A percentile compares a stretch with the other conserved stretches of the same genome.
phyloP scores from a whole-genome alignment of 1,284 basidiomycete species.

The Sutorius eximius region DNA sequence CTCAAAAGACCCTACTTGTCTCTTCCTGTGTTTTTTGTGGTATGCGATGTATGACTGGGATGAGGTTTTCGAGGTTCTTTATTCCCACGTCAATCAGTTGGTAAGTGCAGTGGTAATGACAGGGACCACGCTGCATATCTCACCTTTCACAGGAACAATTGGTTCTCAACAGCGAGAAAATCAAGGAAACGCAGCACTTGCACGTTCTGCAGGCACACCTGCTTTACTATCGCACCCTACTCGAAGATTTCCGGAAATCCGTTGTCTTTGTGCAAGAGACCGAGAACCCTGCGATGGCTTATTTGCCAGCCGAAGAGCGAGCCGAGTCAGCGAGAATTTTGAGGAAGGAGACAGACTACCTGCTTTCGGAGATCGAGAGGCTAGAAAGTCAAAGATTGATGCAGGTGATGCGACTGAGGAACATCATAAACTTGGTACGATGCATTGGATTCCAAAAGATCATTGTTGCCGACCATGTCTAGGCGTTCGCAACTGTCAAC shows the following conservation, averaged over 20 bases:
- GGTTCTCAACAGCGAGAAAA: conserved; percentile 40
- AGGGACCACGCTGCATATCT: neutral
- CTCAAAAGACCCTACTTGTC: conserved; percentile 50
- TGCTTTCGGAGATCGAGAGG: conserved; percentile 48
- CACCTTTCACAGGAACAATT: conserved; percentile 40
- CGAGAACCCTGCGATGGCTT: conserved; percentile 43
- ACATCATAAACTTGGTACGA: conserved; percentile 54
- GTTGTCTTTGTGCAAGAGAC: conserved; percentile 47
- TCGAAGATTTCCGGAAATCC: conserved; percentile 51
- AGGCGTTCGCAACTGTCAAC: conserved; percentile 53
- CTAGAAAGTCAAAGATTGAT: conserved; percentile 44
- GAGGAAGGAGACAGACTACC: conserved; percentile 42
- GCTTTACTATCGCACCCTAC: conserved; percentile 50
- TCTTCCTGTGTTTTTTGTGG: conserved; percentile 52
- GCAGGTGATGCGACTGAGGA: conserved; percentile 49
- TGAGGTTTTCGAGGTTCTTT: conserved; percentile 49
- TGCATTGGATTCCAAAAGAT: neutral
- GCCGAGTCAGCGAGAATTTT: conserved; percentile 31
- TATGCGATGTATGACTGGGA: conserved; percentile 60
- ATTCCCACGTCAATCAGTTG: conserved; percentile 45
- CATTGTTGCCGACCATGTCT: neutral
- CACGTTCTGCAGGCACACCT: conserved; percentile 55
- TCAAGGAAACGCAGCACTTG: conserved; percentile 46
- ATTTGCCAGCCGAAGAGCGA: conserved; percentile 20
- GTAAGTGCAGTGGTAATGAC: conserved; percentile 26